phyloP scores from a whole-genome alignment of 2,329 filamentous ascomycete species.

The Aschersonia sp. region DNA sequence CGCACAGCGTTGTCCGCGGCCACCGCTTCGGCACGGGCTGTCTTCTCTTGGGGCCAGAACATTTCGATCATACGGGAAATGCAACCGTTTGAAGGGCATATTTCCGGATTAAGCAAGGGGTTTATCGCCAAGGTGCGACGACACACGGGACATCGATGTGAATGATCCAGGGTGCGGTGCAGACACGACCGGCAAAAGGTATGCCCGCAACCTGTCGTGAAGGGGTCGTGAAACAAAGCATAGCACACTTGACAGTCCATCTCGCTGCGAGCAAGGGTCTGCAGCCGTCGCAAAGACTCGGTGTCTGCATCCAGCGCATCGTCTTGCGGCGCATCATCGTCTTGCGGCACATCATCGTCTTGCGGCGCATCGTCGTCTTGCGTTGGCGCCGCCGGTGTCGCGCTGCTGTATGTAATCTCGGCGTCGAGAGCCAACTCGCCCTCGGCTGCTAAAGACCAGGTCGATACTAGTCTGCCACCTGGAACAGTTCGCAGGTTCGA shows the following conservation, averaged over 20 bases:
- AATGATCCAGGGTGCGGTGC: conserved; percentile 62
- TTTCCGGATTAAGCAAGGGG: conserved; percentile 22
- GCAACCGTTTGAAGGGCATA: conserved; percentile 43
- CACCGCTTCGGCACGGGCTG: conserved; percentile 38
- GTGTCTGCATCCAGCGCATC: conserved; percentile 11
- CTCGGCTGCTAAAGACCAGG: conserved; percentile 49
- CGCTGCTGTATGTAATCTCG: conserved; percentile 34
- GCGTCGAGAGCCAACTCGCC: conserved; percentile 43
- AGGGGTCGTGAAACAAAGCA: conserved; percentile 62
- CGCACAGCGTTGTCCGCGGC: conserved; percentile 42
- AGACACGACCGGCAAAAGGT: conserved; percentile 78
- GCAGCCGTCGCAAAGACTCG: conserved; percentile 35
- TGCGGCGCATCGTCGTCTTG: background rate
- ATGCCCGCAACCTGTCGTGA: conserved; percentile 78
- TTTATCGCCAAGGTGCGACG: conserved; percentile 46
- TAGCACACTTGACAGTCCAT: conserved; percentile 87
- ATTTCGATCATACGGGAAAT: conserved; percentile 48
- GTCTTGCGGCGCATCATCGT: conserved; percentile 12
- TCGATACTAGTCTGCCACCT: conserved; percentile 48
- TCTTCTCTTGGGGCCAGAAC: conserved; percentile 56
- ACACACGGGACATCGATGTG: conserved; percentile 67
- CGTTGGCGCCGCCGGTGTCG: conserved; percentile 5
- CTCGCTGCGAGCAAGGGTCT: conserved; percentile 49
- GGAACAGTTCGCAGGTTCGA: conserved; percentile 21
- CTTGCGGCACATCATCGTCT: conserved; percentile 3